Base-by-base conservation (phyloP, 306 rosid species). In the Amphicarpaea edgeworthii region DNA sequence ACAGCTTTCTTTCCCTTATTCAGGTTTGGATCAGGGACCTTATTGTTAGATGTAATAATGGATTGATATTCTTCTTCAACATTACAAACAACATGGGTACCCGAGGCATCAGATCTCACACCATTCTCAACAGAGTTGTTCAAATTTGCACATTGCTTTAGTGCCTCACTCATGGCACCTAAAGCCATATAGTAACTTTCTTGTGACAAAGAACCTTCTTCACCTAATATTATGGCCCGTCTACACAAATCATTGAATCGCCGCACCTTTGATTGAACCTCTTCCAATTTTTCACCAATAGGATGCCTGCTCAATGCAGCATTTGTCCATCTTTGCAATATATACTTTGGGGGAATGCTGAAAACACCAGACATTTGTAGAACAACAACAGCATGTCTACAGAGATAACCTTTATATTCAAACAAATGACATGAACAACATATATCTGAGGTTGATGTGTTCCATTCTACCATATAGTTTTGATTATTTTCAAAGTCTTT, bases 361-460 rank as follows among this genome's bases (percentile, higher is more conserved):
- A 87, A 87, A 58, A 87, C 87, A 65, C 90, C 90, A 43, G 90
- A 87, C 90, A 87, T 87, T 82, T 87, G 90, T 57, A 87, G 83
- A 70, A 87, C 90, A 41, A 87, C 90, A 82, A 87, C 80, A 45
- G 85, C 86, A 73, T 87, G 90, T 60, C 90, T 82, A 51, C 90
- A 87, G 34, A 82, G 85, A 83, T 82, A 84, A 57, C 90, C 90
- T 74, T 79, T 82, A 70, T 84, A 87, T 77, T 87, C 90, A 82
- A 84, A 87, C 80, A 85, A 87, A 72, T 43, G 88, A 72, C 90
- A 87, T 11, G 90, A 87, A 85, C 90, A 87, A 70, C 81, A 77
- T 47, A 87, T 82, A 74, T 84, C 88, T 74, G 88, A 87, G 62
- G 57, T 77, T 58, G 90, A 84, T 37, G 81, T 83, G 75, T 79